Evolutionary conservation across 805 yeast genomes (phyloP).

Genomic region (Pichia exigua): DNA sequence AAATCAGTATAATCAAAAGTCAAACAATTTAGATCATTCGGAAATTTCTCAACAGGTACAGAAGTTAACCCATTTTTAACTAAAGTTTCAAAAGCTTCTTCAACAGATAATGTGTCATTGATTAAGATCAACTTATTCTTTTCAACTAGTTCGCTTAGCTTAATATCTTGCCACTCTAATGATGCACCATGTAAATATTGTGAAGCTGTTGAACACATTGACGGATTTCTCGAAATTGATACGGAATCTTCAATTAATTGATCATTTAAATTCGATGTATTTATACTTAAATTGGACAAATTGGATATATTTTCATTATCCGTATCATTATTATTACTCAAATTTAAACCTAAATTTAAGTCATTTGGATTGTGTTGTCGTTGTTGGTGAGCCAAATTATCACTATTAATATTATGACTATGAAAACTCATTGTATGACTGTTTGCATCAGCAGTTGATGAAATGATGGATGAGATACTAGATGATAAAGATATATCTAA

Average conservation of each 20-base stretch:
- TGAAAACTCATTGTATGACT: background rate
- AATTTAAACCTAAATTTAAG: background rate
- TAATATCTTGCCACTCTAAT: conserved; percentile 66
- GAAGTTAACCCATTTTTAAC: conserved; percentile 70
- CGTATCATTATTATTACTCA: background rate
- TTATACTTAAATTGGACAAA: conserved; percentile 1
- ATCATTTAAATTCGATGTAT: conserved; percentile 1
- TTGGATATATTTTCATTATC: background rate
- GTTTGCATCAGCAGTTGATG: background rate
- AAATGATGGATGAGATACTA: conserved; percentile 5
- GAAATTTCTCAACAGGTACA: conserved; percentile 62
- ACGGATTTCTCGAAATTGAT: conserved; percentile 31
- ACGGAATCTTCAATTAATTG: background rate
- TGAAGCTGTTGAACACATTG: conserved; percentile 27
- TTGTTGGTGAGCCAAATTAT: background rate
- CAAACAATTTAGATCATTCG: conserved; percentile 57
- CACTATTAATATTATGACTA: conserved; percentile 7
- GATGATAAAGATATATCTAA: conserved; percentile 7
- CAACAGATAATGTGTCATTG: conserved; percentile 63
- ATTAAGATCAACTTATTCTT: conserved; percentile 68
- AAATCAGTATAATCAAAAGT: conserved; percentile 91
- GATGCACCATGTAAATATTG: conserved; percentile 23
- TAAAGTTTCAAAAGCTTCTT: conserved; percentile 78
- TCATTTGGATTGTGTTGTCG: background rate
- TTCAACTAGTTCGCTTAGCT: conserved; percentile 67